Conservation (phyloP, 2,329 filamentous ascomycete genomes). For the Fusarium armeniacum region DNA sequence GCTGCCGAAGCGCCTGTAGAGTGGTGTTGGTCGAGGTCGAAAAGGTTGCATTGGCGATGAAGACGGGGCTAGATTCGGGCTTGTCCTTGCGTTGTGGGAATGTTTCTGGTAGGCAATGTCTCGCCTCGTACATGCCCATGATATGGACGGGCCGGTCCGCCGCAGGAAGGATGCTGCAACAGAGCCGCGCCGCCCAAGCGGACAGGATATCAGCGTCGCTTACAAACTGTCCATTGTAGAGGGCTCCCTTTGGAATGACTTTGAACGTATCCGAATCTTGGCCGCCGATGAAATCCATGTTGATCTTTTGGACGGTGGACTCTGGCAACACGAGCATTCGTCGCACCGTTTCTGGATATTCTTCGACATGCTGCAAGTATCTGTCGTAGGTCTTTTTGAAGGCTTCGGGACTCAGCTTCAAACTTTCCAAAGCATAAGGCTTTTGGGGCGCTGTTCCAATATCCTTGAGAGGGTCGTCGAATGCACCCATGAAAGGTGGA, state of each 20-base stretch:
- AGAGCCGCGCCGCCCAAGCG: conserved; percentile 12
- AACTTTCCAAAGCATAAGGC: not conserved
- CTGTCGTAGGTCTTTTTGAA: conserved; percentile 13
- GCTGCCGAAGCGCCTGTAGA: conserved; percentile 3
- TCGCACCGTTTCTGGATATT: conserved; percentile 1
- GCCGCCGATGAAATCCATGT: conserved; percentile 4
- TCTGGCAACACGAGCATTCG: conserved; percentile 15
- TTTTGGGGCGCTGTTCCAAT: not conserved
- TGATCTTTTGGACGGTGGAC: not conserved
- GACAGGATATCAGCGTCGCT: conserved; percentile 15
- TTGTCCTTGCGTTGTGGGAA: conserved; percentile 16
- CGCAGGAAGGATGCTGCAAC: conserved; percentile 11
- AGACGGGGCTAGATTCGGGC: conserved; percentile 4
- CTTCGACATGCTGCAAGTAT: conserved; percentile 9
- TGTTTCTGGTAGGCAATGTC: conserved; percentile 7
- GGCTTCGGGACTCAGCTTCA: conserved; percentile 1
- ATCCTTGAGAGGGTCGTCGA: conserved; percentile 4
- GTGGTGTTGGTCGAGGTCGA: conserved; percentile 18
- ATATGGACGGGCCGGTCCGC: conserved; percentile 7
- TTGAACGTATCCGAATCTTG: not conserved
- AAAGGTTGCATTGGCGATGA: conserved; percentile 16
- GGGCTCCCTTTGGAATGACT: conserved; percentile 7
- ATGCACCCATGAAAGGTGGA: conserved; percentile 11
- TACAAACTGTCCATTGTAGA: conserved; percentile 4
- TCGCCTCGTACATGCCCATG: conserved; percentile 18